Conservation (phyloP, 208 protist genomes). For the Leptomonas pyrrhocoris region DNA sequence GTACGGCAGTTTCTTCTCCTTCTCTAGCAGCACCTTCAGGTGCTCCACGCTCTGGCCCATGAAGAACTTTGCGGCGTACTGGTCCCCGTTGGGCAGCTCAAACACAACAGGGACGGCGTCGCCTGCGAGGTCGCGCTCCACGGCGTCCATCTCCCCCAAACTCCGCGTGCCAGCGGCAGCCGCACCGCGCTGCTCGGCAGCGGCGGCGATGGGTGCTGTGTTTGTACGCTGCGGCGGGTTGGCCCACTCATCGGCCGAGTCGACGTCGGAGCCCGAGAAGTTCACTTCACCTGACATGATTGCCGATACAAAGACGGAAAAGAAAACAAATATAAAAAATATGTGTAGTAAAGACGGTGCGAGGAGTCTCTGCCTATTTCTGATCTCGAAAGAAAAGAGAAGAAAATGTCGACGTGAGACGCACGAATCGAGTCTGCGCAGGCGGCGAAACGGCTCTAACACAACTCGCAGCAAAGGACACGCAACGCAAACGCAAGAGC, state of each 20-base stretch:
- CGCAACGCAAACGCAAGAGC: no score
- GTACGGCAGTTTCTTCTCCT: constrained; percentile 66
- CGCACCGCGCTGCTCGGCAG: constrained; percentile 5
- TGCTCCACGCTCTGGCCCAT: constrained; percentile 85
- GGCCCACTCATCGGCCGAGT: constrained; percentile 83
- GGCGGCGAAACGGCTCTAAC: no score
- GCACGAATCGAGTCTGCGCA: no score
- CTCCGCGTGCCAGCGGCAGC: constrained; percentile 18
- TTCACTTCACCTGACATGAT: constrained; percentile 16
- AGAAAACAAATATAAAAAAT: background rate
- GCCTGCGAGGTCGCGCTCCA: constrained; percentile 74
- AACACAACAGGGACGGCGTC: constrained; percentile 52
- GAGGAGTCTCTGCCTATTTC: no score
- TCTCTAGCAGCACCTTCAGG: constrained; percentile 76
- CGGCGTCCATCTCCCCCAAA: constrained; percentile 47
- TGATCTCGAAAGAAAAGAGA: background rate
- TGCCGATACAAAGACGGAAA: constrained; percentile 8
- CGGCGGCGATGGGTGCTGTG: background rate
- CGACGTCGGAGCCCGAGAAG: constrained; percentile 16
- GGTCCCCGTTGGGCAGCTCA: constrained; percentile 44
- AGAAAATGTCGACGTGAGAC: background rate
- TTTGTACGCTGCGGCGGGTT: constrained; percentile 30
- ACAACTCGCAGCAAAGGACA: no score
- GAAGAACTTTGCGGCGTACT: constrained; percentile 45
- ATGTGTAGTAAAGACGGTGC: no score